Base-by-base conservation (phyloP, 2,329 filamentous ascomycete species). In the Samsoniella hepiali region DNA sequence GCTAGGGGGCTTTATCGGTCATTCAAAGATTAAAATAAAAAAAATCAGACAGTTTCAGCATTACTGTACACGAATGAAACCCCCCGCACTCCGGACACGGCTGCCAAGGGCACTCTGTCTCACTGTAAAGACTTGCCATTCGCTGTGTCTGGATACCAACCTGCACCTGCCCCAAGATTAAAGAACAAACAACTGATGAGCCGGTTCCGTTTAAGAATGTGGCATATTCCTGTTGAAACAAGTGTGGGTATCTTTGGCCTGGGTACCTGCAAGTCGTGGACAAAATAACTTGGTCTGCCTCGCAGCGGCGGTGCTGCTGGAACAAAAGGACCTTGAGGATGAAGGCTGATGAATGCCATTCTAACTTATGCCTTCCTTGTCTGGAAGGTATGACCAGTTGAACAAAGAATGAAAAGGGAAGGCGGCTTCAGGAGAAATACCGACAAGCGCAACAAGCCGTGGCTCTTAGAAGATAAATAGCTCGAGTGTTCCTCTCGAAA, bases 191-290 rank as follows among this genome's bases (percentile, higher is more conserved):
- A 22, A 11, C 13, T 32, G 27, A 45, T 31, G 40, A 54, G 38
- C 51, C 59, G 56, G 40, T 29, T 47, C 59, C 50, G n/a, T 62
- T 62, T 42, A 34, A 62, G 32, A 62, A 56, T 51, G 59, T 62
- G n/a, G n/a, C 58, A 54, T 45, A 31, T 27, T 13, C 47, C 31
- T 7, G 15, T 32, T 5, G 42, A 45, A 8, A 13, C 32, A 22
- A 11, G 22, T 56, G n/a, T 32, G 59, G 40, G 31, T 56, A 38
- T 22, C 15, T 3, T 2, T 17, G n/a, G 9, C 15, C n/a, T 10
- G n/a, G n/a, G 36, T 27, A 10, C 10, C 13, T 38, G 49, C 38
- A 17, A 49, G 8, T 5, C 32, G 17, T 36, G 50, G 59, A 27
- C 42, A 29, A 10, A 27, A 40, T 38, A 42, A 22, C 22, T 40